A percentile compares a stretch with the other conserved stretches of the same genome.
Evolutionary conservation across 1,284 basidiomycete genomes (phyloP).

Genomic region (Meira miltonrushii): DNA sequence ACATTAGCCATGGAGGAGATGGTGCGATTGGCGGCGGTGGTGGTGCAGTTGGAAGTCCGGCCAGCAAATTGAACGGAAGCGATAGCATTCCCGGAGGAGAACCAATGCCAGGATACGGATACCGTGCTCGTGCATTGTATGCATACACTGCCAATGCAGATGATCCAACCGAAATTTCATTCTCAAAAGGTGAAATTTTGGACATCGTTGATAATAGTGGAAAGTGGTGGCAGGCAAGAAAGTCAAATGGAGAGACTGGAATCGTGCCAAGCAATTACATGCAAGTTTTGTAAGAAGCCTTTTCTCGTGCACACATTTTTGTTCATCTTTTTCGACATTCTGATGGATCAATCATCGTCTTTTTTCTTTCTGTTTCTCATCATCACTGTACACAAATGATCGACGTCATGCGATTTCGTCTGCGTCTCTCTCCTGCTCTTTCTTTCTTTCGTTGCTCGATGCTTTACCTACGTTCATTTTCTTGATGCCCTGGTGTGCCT

Average conservation of each 20-base stretch:
- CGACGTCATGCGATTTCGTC: neutral
- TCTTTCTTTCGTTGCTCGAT: neutral
- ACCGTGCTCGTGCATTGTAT: slow-evolving; percentile 81
- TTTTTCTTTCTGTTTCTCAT: neutral
- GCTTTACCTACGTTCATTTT: slow-evolving; percentile 1
- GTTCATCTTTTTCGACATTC: neutral
- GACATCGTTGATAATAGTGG: slow-evolving; percentile 84
- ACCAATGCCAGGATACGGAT: slow-evolving; percentile 49
- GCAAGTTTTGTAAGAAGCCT: neutral
- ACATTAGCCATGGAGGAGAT: slow-evolving; percentile 14
- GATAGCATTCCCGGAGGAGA: slow-evolving; percentile 8
- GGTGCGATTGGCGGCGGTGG: slow-evolving; percentile 4
- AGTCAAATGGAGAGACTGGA: slow-evolving; percentile 72
- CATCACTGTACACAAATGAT: neutral
- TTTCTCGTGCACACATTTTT: neutral
- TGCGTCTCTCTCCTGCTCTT: neutral
- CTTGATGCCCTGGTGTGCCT: neutral
- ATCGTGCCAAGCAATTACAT: slow-evolving; percentile 56
- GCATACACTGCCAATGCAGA: slow-evolving; percentile 83
- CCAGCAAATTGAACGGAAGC: neutral
- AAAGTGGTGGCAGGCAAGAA: slow-evolving; percentile 77
- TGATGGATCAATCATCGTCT: neutral
- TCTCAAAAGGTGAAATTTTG: slow-evolving; percentile 84
- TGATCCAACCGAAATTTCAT: slow-evolving; percentile 93
- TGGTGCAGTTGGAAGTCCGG: slow-evolving; percentile 3